Evolutionary conservation across 352 stramenopile species (phyloP).

Genomic region (Globisporangium splendens): DNA sequence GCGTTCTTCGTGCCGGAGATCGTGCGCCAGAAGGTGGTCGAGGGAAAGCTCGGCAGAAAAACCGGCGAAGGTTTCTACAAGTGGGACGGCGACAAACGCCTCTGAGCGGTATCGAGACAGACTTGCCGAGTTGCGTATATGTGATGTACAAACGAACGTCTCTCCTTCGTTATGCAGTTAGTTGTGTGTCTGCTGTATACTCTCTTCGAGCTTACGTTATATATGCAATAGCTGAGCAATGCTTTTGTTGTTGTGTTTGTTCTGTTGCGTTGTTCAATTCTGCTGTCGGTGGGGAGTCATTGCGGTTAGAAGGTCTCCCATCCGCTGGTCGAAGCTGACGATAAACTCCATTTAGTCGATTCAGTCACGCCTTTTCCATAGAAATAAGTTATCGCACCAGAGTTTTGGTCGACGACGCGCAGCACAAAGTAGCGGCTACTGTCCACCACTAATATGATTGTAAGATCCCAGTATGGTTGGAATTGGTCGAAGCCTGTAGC

Average conservation of each 20-base stretch:
- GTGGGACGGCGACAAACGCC: slow-evolving; percentile 82
- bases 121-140: too few relatives aligned
- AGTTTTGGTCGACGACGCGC: slow-evolving; percentile 85
- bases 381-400: slow-evolving; percentile 27
- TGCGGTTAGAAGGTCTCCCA: slow-evolving; percentile 57
- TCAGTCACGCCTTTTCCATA: background rate
- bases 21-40: slow-evolving; percentile 89
- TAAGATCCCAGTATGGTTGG: too few relatives aligned
- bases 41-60: slow-evolving; percentile 95
- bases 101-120: slow-evolving; percentile 27
- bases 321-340: slow-evolving; percentile 22
- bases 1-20: slow-evolving; percentile 95
- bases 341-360: background rate
- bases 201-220: too few relatives aligned
- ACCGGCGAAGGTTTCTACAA: slow-evolving; percentile 96
- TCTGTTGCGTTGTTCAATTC: background rate
- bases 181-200: too few relatives aligned
- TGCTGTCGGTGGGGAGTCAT: too few relatives aligned
- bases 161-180: too few relatives aligned
- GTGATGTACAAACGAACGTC: too few relatives aligned
- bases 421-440: slow-evolving; percentile 94
- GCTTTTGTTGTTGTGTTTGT: background rate
- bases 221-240: too few relatives aligned
- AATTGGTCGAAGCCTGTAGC: too few relatives aligned
- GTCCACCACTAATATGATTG: slow-evolving; percentile 70